phyloP scores from a whole-genome alignment of 805 yeast species.

The Myxozyma sirexii region DNA sequence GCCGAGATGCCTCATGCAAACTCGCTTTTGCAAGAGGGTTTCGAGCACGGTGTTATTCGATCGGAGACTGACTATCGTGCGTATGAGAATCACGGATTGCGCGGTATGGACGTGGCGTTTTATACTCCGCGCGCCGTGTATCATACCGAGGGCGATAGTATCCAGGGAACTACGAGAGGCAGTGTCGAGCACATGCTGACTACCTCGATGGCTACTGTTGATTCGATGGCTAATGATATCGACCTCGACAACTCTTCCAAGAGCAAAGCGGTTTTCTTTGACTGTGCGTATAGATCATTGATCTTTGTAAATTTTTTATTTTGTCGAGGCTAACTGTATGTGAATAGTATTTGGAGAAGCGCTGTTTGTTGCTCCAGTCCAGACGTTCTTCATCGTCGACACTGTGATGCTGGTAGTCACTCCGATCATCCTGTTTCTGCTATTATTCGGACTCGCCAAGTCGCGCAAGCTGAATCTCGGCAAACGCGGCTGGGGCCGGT shows the following conservation, averaged over 20 bases:
- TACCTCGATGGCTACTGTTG: constrained; percentile 63
- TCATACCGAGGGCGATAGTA: constrained; percentile 76
- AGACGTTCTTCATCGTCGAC: constrained; percentile 53
- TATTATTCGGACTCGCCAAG: constrained; percentile 44
- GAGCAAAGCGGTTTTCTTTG: constrained; percentile 60
- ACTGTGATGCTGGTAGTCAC: constrained; percentile 54
- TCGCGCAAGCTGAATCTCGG: constrained; percentile 42
- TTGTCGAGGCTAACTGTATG: not conserved
- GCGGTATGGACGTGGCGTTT: constrained; percentile 91
- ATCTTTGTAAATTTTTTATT: too few species aligned
- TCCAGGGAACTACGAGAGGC: constrained; percentile 61
- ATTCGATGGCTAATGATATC: constrained; percentile 49
- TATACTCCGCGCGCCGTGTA: constrained; percentile 81
- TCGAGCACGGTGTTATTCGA: constrained; percentile 66
- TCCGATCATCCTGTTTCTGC: constrained; percentile 56
- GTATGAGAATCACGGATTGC: constrained; percentile 63
- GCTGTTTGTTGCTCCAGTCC: constrained; percentile 32
- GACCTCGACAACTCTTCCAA: constrained; percentile 42
- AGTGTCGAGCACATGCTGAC: constrained; percentile 86
- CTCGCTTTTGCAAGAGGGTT: constrained; percentile 83
- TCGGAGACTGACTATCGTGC: constrained; percentile 87
- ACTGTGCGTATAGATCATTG: constrained; percentile 38
- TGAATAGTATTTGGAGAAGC: constrained; percentile 29
- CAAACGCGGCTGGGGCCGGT: constrained; percentile 52
- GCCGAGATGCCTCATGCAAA: constrained; percentile 69